A percentile compares a stretch with the other conserved stretches of the same genome.
phyloP scores from a whole-genome alignment of 805 yeast genomes.

The Candida wancherniae region DNA sequence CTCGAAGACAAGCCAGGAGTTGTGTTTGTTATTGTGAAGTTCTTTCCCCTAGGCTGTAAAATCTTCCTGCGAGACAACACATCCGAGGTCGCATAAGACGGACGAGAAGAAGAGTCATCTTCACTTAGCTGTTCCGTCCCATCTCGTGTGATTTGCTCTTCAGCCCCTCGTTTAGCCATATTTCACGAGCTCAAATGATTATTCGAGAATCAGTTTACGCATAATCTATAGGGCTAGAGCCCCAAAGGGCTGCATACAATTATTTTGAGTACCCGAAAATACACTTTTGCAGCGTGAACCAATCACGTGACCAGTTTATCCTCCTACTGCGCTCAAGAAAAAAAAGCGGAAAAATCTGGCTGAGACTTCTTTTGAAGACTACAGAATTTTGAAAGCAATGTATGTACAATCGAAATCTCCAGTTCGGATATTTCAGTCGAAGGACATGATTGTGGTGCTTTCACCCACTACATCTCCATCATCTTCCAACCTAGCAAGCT shows the following conservation, averaged over 20 bases:
- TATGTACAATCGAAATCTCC: no score
- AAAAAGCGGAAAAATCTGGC: slow-evolving; percentile 10
- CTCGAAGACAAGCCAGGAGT: slow-evolving; percentile 1
- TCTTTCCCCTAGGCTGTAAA: slow-evolving; percentile 45
- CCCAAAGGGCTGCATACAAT: slow-evolving; percentile 5
- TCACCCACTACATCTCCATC: no score
- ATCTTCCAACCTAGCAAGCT: no score
- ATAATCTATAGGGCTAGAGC: slow-evolving; percentile 12
- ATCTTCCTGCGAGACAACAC: slow-evolving; percentile 68
- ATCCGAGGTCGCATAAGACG: slow-evolving; percentile 45
- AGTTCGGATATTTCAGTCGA: no score
- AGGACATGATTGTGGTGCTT: no score
- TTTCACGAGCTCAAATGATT: no score
- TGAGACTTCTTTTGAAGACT: slow-evolving; percentile 13
- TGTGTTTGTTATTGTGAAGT: slow-evolving; percentile 5
- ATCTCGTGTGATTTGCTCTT: slow-evolving; percentile 59
- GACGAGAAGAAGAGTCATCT: slow-evolving; percentile 21
- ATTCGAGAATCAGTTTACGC: no score
- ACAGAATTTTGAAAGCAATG: slow-evolving; percentile 27
- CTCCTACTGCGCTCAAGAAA: slow-evolving; percentile 7
- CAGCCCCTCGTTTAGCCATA: slow-evolving; percentile 70
- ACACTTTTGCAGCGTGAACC: no score
- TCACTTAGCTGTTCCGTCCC: slow-evolving; percentile 31
- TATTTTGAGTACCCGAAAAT: no score
- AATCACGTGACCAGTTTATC: slow-evolving; percentile 8